Base-by-base conservation (phyloP, 2,329 filamentous ascomycete genomes). In the Botrytis galanthina region DNA sequence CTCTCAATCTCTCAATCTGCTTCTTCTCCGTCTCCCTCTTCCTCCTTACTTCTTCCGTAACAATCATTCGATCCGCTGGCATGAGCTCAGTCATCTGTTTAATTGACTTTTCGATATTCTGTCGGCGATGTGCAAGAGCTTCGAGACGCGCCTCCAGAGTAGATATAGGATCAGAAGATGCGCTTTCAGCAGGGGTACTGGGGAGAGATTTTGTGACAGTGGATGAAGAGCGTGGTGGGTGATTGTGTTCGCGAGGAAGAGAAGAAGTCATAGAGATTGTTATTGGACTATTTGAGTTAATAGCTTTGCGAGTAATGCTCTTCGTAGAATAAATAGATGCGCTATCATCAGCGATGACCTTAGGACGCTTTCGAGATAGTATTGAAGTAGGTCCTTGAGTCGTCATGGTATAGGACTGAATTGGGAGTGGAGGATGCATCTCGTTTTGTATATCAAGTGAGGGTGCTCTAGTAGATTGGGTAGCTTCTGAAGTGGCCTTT, bases 1-100 rank as follows among this genome's bases (percentile, higher is more conserved):
- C 82, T 74, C 87, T 87, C 70, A 95, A 84, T 35, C 84, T 86
- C 76, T 91, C 88, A 0, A 96, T 89, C 80, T 92, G 93, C 78
- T 83, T 84, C 79, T 87, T 87, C 75, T 88, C 87, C 73, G 86
- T 84, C 37, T 85, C 84, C 59, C 84, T 83, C 81, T 90, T 90
- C 81, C 82, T 88, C 57, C 85, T 77, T 48, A 93, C 90, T 68
- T 92, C 88, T 14, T 89, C 86, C 78, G 90, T 91, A 44, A 90
- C 88, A 79, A 92, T 84, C 57, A 93, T 85, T 75, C 87, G 89
- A 80, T 93, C 91, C 51, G 87, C 89, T 59, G 92, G 92, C 85
- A 94, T 92, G 74, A 94, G 86, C 81, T 93, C 90, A 74, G 90
- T 93, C 85, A 95, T 90, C 81, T 95, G 92, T 75, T 88, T 85